phyloP scores from a whole-genome alignment of 306 rosid genomes.

The Acacia melanoxylon region DNA sequence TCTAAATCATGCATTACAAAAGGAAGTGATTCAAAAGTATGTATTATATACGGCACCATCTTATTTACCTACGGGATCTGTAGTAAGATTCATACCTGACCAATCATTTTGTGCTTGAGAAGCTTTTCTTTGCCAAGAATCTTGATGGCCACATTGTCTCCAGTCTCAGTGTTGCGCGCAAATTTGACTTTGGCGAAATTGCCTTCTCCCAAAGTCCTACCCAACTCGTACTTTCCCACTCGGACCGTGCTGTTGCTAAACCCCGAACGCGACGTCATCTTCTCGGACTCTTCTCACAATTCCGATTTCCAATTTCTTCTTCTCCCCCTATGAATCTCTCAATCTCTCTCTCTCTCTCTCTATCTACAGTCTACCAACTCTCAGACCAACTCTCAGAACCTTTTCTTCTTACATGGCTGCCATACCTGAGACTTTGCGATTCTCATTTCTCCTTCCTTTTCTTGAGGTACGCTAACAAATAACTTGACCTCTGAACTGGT shows the following conservation, averaged over 20 bases:
- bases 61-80: not conserved
- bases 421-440: slow-evolving; percentile 76
- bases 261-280: slow-evolving; percentile 50
- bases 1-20: not conserved
- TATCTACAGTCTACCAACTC: slow-evolving; percentile 2
- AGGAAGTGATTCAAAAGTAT: not conserved
- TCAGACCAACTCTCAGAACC: slow-evolving; percentile 34
- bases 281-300: not conserved
- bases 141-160: slow-evolving; percentile 76
- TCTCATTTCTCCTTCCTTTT: slow-evolving; percentile 48
- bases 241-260: slow-evolving; percentile 38
- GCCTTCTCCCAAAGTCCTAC: slow-evolving; percentile 90
- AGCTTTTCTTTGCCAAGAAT: slow-evolving; percentile 79
- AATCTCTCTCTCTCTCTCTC: not conserved
- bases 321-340: not conserved
- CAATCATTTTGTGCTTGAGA: slow-evolving; percentile 93
- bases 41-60: not conserved
- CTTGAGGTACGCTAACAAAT: not conserved
- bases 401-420: slow-evolving; percentile 98
- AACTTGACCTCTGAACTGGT: not conserved
- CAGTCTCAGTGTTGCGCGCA: slow-evolving; percentile 60
- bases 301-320: not conserved
- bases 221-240: slow-evolving; percentile 82
- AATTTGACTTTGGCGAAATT: slow-evolving; percentile 91
- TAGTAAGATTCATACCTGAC: slow-evolving; percentile 49